phyloP scores from a whole-genome alignment of 208 protist species.

The Porcisia deanei region DNA sequence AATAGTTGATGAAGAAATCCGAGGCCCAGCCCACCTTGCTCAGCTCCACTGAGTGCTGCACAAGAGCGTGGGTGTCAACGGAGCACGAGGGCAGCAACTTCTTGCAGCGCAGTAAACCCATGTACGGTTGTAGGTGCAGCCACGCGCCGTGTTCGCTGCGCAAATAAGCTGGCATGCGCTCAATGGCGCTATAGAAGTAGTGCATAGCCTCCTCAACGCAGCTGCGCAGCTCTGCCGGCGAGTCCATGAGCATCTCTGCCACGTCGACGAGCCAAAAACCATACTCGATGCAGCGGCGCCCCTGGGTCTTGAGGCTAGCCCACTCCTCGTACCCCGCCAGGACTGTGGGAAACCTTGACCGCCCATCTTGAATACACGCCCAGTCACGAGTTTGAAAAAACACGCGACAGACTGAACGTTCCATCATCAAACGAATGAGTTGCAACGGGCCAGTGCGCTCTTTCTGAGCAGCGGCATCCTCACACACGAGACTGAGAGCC shows the following conservation, averaged over 20 bases:
- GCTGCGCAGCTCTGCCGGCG: constrained; percentile 36
- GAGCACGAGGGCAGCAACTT: constrained; percentile 71
- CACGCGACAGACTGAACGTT: constrained; percentile 54
- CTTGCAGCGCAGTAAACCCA: constrained; percentile 74
- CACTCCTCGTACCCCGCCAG: constrained; percentile 49
- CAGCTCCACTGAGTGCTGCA: constrained; percentile 64
- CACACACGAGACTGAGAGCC: constrained; percentile 48
- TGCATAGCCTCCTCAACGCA: constrained; percentile 66
- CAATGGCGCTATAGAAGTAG: constrained; percentile 71
- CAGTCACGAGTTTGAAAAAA: constrained; percentile 50
- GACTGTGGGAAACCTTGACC: constrained; percentile 45
- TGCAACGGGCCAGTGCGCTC: constrained; percentile 30
- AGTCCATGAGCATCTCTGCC: constrained; percentile 33
- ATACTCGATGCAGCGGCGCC: constrained; percentile 65
- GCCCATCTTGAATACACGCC: constrained; percentile 40
- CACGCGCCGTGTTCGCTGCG: constrained; percentile 78
- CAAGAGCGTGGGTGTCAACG: constrained; percentile 64
- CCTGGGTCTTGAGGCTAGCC: constrained; percentile 64
- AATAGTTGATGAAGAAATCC: constrained; percentile 71
- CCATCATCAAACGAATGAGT: constrained; percentile 47
- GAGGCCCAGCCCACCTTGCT: constrained; percentile 77
- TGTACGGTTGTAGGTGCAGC: constrained; percentile 81
- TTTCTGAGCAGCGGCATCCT: constrained; percentile 40
- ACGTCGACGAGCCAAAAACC: constrained; percentile 72
- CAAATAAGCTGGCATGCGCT: constrained; percentile 63